Conservation (phyloP, 2,329 filamentous ascomycete species). For the Trichophyton verrucosum region DNA sequence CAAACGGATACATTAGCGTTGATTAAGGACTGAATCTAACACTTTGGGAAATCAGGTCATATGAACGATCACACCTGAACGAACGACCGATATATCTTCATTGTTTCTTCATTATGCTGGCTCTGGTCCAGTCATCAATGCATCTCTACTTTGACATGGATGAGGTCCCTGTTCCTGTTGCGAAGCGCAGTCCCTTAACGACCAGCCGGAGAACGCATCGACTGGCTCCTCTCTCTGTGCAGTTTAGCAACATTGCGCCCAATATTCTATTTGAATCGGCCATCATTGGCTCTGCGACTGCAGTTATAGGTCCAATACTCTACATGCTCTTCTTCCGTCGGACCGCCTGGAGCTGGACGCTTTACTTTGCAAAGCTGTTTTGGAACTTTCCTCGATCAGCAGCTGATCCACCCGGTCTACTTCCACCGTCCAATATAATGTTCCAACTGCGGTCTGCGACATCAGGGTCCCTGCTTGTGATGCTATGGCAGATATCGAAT, state of each 20-base stretch:
- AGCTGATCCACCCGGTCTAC: slow-evolving; percentile 43
- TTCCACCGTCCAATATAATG: slow-evolving; percentile 46
- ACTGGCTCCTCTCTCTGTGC: slow-evolving; percentile 25
- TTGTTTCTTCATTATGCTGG: slow-evolving; percentile 55
- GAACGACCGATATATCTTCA: slow-evolving; percentile 75
- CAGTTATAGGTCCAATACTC: slow-evolving; percentile 39
- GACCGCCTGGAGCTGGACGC: slow-evolving; percentile 55
- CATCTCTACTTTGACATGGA: slow-evolving; percentile 68
- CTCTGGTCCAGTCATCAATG: slow-evolving; percentile 52
- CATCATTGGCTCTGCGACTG: slow-evolving; percentile 30
- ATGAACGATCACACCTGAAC: slow-evolving; percentile 65
- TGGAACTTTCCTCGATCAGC: slow-evolving; percentile 64
- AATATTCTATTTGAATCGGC: slow-evolving; percentile 23
- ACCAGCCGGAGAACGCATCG: slow-evolving; percentile 27
- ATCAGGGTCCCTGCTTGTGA: slow-evolving; percentile 54
- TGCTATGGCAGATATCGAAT: slow-evolving; percentile 69
- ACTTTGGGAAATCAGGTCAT: slow-evolving; percentile 24
- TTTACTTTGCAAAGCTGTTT: slow-evolving; percentile 58
- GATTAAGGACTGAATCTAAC: background rate
- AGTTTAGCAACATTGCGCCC: slow-evolving; percentile 27
- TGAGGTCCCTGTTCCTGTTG: slow-evolving; percentile 44
- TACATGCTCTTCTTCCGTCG: slow-evolving; percentile 53
- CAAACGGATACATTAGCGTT: background rate
- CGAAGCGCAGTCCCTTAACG: slow-evolving; percentile 23
- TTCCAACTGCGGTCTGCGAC: slow-evolving; percentile 45